Evolutionary conservation across 805 yeast species (phyloP), one percentile per base, ranked within the genome.

Genomic region (Starmera caribaea): DNA sequence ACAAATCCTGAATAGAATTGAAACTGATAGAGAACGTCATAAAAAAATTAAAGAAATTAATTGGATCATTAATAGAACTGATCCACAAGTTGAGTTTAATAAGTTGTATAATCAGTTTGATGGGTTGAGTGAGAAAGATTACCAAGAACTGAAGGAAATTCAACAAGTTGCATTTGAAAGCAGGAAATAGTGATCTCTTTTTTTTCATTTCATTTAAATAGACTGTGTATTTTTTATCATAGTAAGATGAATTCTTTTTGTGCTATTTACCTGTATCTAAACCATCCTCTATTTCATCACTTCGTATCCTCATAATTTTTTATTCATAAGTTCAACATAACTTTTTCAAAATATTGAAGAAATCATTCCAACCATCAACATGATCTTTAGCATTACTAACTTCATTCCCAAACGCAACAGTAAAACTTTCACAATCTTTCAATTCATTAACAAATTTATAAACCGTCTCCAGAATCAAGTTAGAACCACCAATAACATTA

Each of bases 21-120:
- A 90, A 55, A 89, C 81, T 45, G 97, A 90, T 56, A 67, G 98
- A 48, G 98, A 90, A 56, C 67, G 95, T 41, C 88, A 86, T 53
- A 90, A 90, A 55, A 71, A 84, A 46, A 73, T 82, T 12, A 87
- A 89, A 49, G 97, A 90, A 51, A 74, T 71, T 10, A 66, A 78
- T 16, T 87, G 96, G 95, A 71, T 79, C 9, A 76, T 81, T 1
- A 69, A 67, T 28, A 59, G 84, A 42, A 65, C 70, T 1, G 57
- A 58, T 12, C 66, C 59, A 29, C 49, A 49, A 31, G 47, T 59
- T 14, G 73, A 68, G 54, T 68, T 80, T 67, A 72, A 70, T 45
- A 46, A 57, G 49, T 41, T 67, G 37, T 63, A 76, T 78, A 43
- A 43, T 21, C 49, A 50, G 14, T 55, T 45, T 30, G 57, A 45